A percentile compares a stretch with the other conserved stretches of the same genome.
phyloP scores from a whole-genome alignment of 1,284 basidiomycete genomes.

The Athelia psychrophila region DNA sequence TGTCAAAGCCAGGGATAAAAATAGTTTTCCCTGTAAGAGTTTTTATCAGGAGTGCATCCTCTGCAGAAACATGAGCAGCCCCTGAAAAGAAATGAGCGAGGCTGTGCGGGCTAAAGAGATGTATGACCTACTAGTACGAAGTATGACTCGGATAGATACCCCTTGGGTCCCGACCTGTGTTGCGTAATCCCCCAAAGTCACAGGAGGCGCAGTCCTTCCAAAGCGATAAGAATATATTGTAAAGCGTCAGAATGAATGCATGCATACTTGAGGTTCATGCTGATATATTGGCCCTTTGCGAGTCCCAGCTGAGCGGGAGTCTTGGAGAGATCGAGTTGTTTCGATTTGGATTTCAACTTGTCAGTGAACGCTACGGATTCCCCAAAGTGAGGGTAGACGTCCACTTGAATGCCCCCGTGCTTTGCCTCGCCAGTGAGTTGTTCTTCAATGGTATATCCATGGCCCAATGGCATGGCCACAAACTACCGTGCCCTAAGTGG shows the following conservation, averaged over 20 bases:
- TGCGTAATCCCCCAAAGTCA: not conserved
- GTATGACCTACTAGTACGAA: not conserved
- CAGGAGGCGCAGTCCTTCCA: not conserved
- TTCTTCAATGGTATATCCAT: not conserved
- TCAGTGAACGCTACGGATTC: not conserved
- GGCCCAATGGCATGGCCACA: not conserved
- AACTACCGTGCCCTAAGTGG: not conserved
- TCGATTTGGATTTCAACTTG: not conserved
- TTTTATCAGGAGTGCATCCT: slow-evolving; percentile 74
- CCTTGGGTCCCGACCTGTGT: not conserved
- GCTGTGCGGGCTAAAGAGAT: not conserved
- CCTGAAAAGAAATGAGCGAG: not conserved
- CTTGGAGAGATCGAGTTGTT: not conserved
- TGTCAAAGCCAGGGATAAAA: slow-evolving; percentile 49
- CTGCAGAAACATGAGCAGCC: not conserved
- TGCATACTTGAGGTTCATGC: not conserved
- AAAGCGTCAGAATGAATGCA: not conserved
- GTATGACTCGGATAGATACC: not conserved
- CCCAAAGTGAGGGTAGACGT: not conserved
- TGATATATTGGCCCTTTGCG: not conserved
- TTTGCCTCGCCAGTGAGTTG: not conserved
- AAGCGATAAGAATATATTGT: not conserved
- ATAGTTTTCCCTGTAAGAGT: slow-evolving; percentile 97
- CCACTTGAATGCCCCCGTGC: not conserved
- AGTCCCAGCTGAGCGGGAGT: not conserved